phyloP scores from a whole-genome alignment of 2,329 filamentous ascomycete genomes.

The Ilyonectria sp. region DNA sequence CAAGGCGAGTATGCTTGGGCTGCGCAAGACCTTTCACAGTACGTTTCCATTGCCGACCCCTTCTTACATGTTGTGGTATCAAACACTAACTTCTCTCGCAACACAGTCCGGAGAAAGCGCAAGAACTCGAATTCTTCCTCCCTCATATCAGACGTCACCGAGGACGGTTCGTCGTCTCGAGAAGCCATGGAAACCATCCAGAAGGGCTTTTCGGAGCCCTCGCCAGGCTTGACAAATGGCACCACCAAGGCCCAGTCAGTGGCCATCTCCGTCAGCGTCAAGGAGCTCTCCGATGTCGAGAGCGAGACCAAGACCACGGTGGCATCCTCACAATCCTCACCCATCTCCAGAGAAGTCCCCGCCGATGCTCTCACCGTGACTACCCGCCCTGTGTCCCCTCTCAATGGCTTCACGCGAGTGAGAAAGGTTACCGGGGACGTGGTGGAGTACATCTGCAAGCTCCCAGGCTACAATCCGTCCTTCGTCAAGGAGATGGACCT shows the following conservation, averaged over 20 bases:
- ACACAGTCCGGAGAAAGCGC: slow-evolving; percentile 26
- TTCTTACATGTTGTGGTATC: background rate
- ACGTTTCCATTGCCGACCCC: background rate
- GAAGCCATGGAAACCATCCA: slow-evolving; percentile 19
- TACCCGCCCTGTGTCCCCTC: background rate
- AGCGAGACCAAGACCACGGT: slow-evolving; percentile 24
- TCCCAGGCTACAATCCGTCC: slow-evolving; percentile 40
- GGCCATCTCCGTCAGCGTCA: background rate
- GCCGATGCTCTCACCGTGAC: slow-evolving; percentile 23
- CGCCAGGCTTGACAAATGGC: background rate
- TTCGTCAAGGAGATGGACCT: slow-evolving; percentile 43
- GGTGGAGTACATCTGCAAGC: slow-evolving; percentile 34
- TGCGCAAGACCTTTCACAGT: slow-evolving; percentile 26
- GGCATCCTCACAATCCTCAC: background rate
- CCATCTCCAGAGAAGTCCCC: background rate
- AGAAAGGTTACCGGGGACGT: slow-evolving; percentile 37
- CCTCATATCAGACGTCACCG: slow-evolving; percentile 9
- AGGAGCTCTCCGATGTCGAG: slow-evolving; percentile 15
- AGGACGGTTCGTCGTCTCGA: slow-evolving; percentile 3
- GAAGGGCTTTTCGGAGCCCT: slow-evolving; percentile 7
- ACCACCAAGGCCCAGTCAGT: background rate
- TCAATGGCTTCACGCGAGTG: slow-evolving; percentile 32
- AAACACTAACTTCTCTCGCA: background rate
- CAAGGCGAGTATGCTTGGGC: slow-evolving; percentile 24
- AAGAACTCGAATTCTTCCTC: slow-evolving; percentile 21